A percentile compares a stretch with the other conserved stretches of the same genome.
Conservation (phyloP, 176 grass and related monocot species). For the Zoysia japonica region DNA sequence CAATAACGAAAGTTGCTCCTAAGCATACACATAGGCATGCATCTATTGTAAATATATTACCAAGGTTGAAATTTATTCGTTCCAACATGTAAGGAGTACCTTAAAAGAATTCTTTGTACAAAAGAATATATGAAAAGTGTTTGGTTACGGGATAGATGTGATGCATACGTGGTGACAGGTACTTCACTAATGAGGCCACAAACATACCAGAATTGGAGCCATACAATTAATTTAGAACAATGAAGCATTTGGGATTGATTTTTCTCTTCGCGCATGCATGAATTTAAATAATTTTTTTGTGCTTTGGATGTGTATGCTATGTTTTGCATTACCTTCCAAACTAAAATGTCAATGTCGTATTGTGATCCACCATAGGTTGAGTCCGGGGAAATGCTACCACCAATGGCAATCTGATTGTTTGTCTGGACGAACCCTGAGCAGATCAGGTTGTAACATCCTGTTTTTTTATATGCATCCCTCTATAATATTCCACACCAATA, state of each 20-base stretch:
- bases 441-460: conserved; percentile 87
- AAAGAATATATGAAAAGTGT: too few relatives aligned
- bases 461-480: conserved; percentile 83
- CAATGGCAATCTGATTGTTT: conserved; percentile 84
- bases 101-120: too few relatives aligned
- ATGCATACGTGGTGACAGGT: conserved; percentile 47
- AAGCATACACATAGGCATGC: too few relatives aligned
- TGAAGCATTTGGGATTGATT: conserved; percentile 18
- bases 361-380: conserved; percentile 13
- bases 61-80: too few relatives aligned
- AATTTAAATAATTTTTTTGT: too few relatives aligned
- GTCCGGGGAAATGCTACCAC: conserved; percentile 76
- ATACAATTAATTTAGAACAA: conserved; percentile 55
- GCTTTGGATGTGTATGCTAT: too few relatives aligned
- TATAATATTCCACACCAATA: conserved; percentile 48
- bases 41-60: too few relatives aligned
- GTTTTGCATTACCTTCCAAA: too few relatives aligned
- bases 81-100: too few relatives aligned
- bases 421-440: conserved; percentile 85
- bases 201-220: conserved; percentile 60
- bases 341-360: too few relatives aligned
- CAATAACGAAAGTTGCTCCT: too few relatives aligned
- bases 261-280: too few relatives aligned
- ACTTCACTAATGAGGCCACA: conserved; percentile 56
- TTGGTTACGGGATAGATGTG: background rate